A percentile compares a stretch with the other conserved stretches of the same genome.
phyloP scores from a whole-genome alignment of 805 yeast species.

The Torulaspora gathmanii region DNA sequence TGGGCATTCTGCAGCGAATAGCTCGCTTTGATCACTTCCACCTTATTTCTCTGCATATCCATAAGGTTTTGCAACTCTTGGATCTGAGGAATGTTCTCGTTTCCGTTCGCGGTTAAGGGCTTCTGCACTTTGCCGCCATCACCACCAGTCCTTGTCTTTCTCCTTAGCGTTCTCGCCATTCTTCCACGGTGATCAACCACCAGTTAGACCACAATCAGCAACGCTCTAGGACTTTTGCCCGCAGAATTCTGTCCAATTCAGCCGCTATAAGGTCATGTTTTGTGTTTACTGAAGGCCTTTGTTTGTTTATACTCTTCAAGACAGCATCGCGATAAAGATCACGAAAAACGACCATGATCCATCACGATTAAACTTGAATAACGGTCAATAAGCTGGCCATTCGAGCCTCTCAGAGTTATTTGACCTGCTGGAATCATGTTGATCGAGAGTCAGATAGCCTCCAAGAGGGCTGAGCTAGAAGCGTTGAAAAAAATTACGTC shows the following conservation, averaged over 20 bases:
- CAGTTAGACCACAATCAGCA: neutral
- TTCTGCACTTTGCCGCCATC: slow-evolving; percentile 5
- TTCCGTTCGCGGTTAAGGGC: slow-evolving; percentile 5
- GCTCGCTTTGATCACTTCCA: slow-evolving; percentile 23
- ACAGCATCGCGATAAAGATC: slow-evolving; percentile 1
- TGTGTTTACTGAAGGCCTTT: slow-evolving; percentile 6
- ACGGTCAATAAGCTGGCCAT: neutral
- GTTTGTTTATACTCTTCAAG: slow-evolving; percentile 1
- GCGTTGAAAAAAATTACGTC: slow-evolving; percentile 26
- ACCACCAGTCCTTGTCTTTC: slow-evolving; percentile 6
- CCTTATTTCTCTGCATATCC: slow-evolving; percentile 24
- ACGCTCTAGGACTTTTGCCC: neutral
- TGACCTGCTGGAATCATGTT: slow-evolving; percentile 3
- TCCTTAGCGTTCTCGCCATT: slow-evolving; percentile 16
- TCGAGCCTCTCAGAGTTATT: neutral
- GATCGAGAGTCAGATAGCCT: slow-evolving; percentile 16
- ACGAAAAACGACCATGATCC: neutral
- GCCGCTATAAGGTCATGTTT: neutral
- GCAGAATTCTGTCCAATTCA: neutral
- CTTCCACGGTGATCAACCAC: neutral
- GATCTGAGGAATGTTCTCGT: slow-evolving; percentile 15
- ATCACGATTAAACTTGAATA: neutral
- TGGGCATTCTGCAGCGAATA: slow-evolving; percentile 43
- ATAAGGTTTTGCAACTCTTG: slow-evolving; percentile 32
- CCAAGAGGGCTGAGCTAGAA: slow-evolving; percentile 26